Conservation (phyloP, 2,329 filamentous ascomycete genomes). For the Aspergillus sp. region DNA sequence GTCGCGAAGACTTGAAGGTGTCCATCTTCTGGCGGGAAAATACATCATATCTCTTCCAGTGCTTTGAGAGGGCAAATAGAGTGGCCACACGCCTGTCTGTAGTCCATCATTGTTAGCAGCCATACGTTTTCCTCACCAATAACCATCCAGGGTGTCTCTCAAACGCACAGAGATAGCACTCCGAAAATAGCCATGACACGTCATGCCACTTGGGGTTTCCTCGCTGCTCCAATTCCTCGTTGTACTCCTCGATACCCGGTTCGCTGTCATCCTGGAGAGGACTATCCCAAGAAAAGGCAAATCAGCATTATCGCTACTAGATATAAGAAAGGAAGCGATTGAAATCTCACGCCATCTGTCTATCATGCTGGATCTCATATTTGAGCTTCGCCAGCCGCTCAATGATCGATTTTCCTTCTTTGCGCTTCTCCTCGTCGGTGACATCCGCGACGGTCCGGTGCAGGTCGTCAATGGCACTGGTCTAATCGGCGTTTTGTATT, state of each 20-base stretch:
- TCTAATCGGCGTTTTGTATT: slow-evolving; percentile 52
- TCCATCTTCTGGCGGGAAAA: slow-evolving; percentile 87
- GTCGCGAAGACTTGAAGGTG: slow-evolving; percentile 87
- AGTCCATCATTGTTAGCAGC: slow-evolving; percentile 21
- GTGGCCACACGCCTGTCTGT: slow-evolving; percentile 71
- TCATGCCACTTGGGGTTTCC: slow-evolving; percentile 78
- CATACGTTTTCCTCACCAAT: neutral
- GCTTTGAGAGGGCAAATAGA: slow-evolving; percentile 70
- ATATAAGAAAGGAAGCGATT: neutral
- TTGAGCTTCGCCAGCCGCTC: slow-evolving; percentile 79
- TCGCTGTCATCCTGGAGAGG: slow-evolving; percentile 75
- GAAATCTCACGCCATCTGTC: slow-evolving; percentile 63
- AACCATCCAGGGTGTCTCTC: neutral
- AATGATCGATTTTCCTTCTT: slow-evolving; percentile 84
- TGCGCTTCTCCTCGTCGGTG: slow-evolving; percentile 60
- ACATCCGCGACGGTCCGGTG: slow-evolving; percentile 58
- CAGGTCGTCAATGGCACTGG: slow-evolving; percentile 90
- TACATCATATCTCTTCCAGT: slow-evolving; percentile 90
- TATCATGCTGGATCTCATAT: slow-evolving; percentile 91
- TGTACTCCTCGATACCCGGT: slow-evolving; percentile 76
- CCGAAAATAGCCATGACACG: slow-evolving; percentile 82
- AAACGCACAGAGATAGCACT: slow-evolving; percentile 78
- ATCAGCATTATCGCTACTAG: neutral
- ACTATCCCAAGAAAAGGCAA: slow-evolving; percentile 40
- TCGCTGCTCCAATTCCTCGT: slow-evolving; percentile 75